Percentiles rank a stretch among this genome's conserved stretches.
Conservation (phyloP, 176 grass and related monocot genomes). For the Dactylis glomerata region DNA sequence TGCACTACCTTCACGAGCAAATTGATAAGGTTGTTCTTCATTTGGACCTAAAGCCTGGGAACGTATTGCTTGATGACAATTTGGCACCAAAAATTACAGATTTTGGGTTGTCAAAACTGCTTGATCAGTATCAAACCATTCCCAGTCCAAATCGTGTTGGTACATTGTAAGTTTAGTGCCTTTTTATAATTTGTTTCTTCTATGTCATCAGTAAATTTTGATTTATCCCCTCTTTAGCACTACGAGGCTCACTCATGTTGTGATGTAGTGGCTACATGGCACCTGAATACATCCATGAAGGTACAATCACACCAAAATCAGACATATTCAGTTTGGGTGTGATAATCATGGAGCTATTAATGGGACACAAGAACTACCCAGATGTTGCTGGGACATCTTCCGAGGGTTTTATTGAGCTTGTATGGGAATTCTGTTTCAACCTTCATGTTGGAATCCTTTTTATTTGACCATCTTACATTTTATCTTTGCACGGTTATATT, state of each 20-base stretch:
- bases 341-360: constrained; percentile 57
- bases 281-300: not conserved
- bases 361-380: not conserved
- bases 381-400: not conserved
- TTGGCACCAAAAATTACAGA: constrained; percentile 22
- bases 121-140: not conserved
- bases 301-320: constrained; percentile 1
- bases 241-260: not conserved
- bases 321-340: constrained; percentile 54
- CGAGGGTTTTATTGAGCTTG: not conserved
- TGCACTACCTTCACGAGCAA: constrained; percentile 10
- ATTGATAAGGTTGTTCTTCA: not conserved
- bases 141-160: not conserved
- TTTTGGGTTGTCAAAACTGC: constrained; percentile 19
- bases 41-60: constrained; percentile 8
- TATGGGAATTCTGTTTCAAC: not conserved
- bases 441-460: not conserved
- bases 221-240: not conserved
- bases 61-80: not conserved
- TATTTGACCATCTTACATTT: not conserved
- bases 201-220: not conserved
- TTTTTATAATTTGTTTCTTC: not conserved
- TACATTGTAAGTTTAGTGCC: constrained; percentile 6
- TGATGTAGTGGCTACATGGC: constrained; percentile 30
- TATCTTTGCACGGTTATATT: not conserved